Base-by-base conservation (phyloP, 31 red algal genomes). In the Asparagopsis taxiformis region DNA sequence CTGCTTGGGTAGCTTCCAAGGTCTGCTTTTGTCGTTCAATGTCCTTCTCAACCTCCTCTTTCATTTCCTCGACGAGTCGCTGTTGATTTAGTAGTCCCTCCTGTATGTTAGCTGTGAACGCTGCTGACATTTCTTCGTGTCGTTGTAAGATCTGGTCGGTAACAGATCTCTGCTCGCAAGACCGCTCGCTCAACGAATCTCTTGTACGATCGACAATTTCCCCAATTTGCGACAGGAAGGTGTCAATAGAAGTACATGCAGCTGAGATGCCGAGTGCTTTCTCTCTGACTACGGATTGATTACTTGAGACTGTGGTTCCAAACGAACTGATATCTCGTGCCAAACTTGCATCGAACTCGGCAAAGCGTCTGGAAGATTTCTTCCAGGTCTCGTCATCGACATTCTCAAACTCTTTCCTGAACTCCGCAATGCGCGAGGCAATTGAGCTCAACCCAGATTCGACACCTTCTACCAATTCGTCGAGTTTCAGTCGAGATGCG, bases 401-500 rank as follows among this genome's bases (percentile, higher is more conserved):
- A 6, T 67, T 26, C 41, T 37, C 51, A 39, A 72, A 56, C 0
- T 64, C 31, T 22, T 50, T 20, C 35, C 31, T 54, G 33, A 72
- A 69, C 7, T 71, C 35, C n/a, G 37, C 33, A 11, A 83, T 1
- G 41, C 51, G 51, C 10, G 17, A 32, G 0, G 43, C 56, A 15
- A 83, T 72, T 22, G 39, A 55, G 0, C 39, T 36, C 7, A 83
- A 36, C 1, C 46, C 34, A 3, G 37, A 34, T 28, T 65, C 26
- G 10, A 83, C 30, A 1, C 26, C 36, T 49, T 53, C 30, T 5
- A 55, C 15, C 6, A 70, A 31, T 51, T 72, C 29, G n/a, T 83
- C 67, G 23, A 72, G 33, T 19, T 72, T 63, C 10, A 17, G 17
- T n/a, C 59, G 59, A 23, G 79, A 72, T 1, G 11, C 41, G 9